Conservation (phyloP, 1,139 yeast species). For the Kurtzmaniella quercitrusa region DNA sequence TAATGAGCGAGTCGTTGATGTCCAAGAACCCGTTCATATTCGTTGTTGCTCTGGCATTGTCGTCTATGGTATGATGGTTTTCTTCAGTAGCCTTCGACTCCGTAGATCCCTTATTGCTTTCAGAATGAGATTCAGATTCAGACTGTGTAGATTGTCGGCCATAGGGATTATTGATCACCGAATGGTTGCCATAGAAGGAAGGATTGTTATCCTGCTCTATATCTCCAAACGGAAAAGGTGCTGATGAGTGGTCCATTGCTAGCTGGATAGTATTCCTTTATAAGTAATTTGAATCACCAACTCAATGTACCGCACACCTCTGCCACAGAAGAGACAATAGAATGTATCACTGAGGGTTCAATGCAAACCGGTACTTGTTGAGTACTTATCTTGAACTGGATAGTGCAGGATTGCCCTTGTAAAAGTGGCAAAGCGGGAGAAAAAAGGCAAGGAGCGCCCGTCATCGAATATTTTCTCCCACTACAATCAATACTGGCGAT, state of each 20-base stretch:
- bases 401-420: not conserved
- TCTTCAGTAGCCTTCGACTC: too few species aligned
- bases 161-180: conserved; percentile 26
- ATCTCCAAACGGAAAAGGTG: conserved; percentile 23
- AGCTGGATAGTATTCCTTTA: too few species aligned
- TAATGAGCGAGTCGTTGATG: conserved; percentile 34
- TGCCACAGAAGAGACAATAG: not conserved
- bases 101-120: too few species aligned
- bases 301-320: not conserved
- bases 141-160: conserved; percentile 12
- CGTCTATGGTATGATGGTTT: too few species aligned
- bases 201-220: conserved; percentile 50
- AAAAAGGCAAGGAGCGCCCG: not conserved
- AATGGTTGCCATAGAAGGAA: conserved; percentile 37
- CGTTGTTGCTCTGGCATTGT: not conserved
- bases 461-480: not conserved
- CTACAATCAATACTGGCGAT: too few species aligned
- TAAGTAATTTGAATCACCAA: not conserved
- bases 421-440: not conserved
- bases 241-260: conserved; percentile 5
- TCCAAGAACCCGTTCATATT: conserved; percentile 11
- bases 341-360: not conserved
- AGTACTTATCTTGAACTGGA: not conserved
- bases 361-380: not conserved
- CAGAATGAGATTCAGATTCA: not conserved